Base-by-base conservation (phyloP, 306 rosid species). In the Fragaria iinumae region DNA sequence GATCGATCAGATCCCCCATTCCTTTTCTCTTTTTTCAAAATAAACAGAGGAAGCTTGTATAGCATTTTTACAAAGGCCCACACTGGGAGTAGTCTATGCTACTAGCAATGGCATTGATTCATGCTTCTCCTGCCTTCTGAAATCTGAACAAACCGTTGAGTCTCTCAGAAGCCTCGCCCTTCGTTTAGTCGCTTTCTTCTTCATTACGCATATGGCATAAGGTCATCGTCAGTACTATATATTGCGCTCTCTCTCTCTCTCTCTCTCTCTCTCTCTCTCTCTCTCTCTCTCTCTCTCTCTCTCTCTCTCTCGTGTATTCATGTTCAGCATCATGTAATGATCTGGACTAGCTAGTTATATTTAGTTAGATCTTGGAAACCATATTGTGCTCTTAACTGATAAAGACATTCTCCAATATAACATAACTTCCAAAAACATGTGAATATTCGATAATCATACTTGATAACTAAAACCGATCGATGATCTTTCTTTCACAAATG, bases 141-240 rank as follows among this genome's bases (percentile, higher is more conserved):
- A 17, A 48, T 64, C 72, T 63, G 71, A 64, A 17, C 62, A 76
- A 76, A 76, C 79, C 79, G 72, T 64, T 75, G 79, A 68, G 79
- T 11, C 63, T 76, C 50, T 34, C 64, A 49, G 71, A 64, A 64
- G 44, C 44, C 68, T 64, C 11, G 8, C n/a, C 20, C 11, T 64
- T 44, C 34, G 21, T 14, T 34, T 5, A 34, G 69, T 64, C 44
- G 44, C 43, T 64, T 64, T 64, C 69, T 12, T 32, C 43, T 64
- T 32, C 69, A 34, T 23, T 41, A 65, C 62, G 65, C 62, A 76
- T 18, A 60, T 48, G 71, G 34, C 60, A 47, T 32, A 29, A 38
- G 38, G 63, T 10, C 63, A 10, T 23, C 29, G 62, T 53, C 52
- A 48, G 60, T 53, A 53, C 60, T 20, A 53, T 53, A 53, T 53